phyloP scores from a whole-genome alignment of 2,329 filamentous ascomycete genomes.

The Cytospora chrysosperma region DNA sequence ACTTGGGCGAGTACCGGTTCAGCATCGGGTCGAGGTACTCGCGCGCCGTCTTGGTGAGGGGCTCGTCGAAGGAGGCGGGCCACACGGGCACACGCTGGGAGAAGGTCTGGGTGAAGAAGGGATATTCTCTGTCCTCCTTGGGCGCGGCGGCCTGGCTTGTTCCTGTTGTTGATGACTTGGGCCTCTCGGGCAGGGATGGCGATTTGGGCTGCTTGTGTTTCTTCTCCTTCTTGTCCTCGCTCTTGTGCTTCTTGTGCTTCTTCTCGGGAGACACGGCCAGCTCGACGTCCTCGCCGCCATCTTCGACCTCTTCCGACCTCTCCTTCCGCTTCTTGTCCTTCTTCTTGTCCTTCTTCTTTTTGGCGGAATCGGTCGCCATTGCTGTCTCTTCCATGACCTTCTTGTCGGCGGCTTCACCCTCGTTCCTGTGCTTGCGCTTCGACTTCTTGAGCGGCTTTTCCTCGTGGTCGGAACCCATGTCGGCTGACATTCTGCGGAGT shows the following conservation, averaged over 20 bases:
- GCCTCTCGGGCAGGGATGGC: constrained; percentile 5
- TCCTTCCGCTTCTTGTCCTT: constrained; percentile 34
- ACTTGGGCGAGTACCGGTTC: constrained; percentile 71
- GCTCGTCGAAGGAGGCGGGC: constrained; percentile 67
- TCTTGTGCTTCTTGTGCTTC: constrained; percentile 20
- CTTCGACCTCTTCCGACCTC: constrained; percentile 30
- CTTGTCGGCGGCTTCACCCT: constrained; percentile 21
- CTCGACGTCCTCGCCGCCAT: constrained; percentile 16
- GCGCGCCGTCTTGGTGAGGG: constrained; percentile 68
- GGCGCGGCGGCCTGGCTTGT: constrained; percentile 31
- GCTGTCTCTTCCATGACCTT: constrained; percentile 22
- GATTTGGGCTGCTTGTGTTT: constrained; percentile 25
- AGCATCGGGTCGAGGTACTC: constrained; percentile 74
- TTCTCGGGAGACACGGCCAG: constrained; percentile 13
- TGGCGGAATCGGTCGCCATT: constrained; percentile 8
- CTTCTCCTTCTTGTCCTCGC: constrained; percentile 29
- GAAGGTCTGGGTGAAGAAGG: constrained; percentile 76
- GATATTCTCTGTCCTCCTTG: constrained; percentile 52
- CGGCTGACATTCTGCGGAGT: constrained; percentile 11
- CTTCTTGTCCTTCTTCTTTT: constrained; percentile 32
- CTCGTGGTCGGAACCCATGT: constrained; percentile 23
- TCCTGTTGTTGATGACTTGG: neutral
- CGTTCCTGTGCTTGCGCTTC: constrained; percentile 25
- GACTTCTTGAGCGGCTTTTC: constrained; percentile 23
- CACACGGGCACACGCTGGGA: constrained; percentile 78